phyloP scores from a whole-genome alignment of 2,329 filamentous ascomycete species.

The Fusarium multiceps region DNA sequence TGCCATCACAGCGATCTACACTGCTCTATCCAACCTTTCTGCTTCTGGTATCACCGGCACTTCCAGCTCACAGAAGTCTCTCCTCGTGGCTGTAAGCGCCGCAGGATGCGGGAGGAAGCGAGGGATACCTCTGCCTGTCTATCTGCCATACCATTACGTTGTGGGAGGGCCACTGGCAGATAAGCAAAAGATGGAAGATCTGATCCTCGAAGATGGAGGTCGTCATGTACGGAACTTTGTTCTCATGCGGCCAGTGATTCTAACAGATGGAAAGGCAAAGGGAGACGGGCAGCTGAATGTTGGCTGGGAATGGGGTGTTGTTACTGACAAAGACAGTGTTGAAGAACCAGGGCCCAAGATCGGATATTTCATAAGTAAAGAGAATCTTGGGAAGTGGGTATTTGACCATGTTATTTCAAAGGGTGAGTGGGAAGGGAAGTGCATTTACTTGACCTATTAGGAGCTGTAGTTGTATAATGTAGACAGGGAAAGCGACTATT shows the following conservation, averaged over 20 bases:
- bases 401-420: neutral
- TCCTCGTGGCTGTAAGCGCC: neutral
- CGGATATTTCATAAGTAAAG: neutral
- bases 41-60: neutral
- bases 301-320: neutral
- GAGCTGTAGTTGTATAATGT: neutral
- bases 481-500: too few species aligned
- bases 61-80: neutral
- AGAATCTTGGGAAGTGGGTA: neutral
- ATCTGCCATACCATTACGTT: neutral
- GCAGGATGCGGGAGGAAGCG: neutral
- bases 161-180: neutral
- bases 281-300: neutral
- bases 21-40: neutral
- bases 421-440: neutral
- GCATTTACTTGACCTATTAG: neutral
- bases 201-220: neutral
- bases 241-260: neutral
- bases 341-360: neutral
- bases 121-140: neutral
- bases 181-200: neutral
- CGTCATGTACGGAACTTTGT: neutral
- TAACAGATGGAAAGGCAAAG: neutral
- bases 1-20: neutral
- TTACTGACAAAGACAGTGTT: neutral